Evolutionary conservation across 2,329 filamentous ascomycete species (phyloP), one percentile per base, ranked within the genome.

Genomic region (Pseudogymnoascus sp.): DNA sequence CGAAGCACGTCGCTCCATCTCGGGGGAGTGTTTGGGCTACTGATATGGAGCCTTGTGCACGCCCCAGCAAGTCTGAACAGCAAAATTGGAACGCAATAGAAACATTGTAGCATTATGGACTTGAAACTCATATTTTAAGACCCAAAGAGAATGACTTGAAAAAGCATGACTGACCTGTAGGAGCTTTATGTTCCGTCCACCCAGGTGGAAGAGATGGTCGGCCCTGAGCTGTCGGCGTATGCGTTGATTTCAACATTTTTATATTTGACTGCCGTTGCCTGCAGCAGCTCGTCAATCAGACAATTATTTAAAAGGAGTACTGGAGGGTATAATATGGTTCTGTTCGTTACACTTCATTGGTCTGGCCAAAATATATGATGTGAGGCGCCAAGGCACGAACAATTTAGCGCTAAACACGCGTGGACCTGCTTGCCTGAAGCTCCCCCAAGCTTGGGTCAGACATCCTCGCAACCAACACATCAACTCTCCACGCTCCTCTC

Each of bases 121-220:
- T 12, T 35, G 5, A 35, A 55, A 55, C 48, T 8, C 9, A 39
- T 37, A 31, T 39, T 9, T 29, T 3, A 12, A 39, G 58, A 59
- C 35, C 18, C 15, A 9, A 39, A 31, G 27, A 39, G 29, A 27
- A 13, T 39, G 15, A n/a, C 4, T 18, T 18, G 58, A 59, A 31
- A 40, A 59, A 59, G 8, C 37, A n/a, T 27, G 64, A 72, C 74
- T 62, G 74, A 84, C 85, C 85, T 59, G 88, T 87, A 5, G 92
- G 92, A 60, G 92, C 91, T 75, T 87, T 92, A 76, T 97, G 92
- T 74, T 96, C 90, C n/a, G 89, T 90, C 92, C 92, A 97, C 65
- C 90, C 92, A 45, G 87, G 80, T 29, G 87, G 87, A 0, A 97
- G 79, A 36, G 89, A 84, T 52, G 83, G 79, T 10, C 62, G 67